phyloP scores from a whole-genome alignment of 345 rosid species.

The Cardamine resedifolia region DNA sequence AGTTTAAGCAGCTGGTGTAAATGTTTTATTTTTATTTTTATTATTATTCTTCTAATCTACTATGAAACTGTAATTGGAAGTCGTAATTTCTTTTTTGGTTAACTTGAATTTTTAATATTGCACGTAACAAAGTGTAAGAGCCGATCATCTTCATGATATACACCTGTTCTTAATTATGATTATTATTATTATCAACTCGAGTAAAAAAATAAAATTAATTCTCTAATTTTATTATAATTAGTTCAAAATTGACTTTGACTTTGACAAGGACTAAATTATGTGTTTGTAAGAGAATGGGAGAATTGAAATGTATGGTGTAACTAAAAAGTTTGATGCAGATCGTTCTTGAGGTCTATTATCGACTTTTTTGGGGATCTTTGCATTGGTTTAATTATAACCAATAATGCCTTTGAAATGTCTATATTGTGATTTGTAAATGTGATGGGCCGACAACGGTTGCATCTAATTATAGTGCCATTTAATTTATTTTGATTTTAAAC shows the following conservation, averaged over 20 bases:
- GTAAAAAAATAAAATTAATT: background rate
- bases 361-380: background rate
- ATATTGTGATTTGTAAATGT: slow-evolving; percentile 15
- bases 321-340: slow-evolving; percentile 26
- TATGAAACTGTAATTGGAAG: slow-evolving; percentile 15
- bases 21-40: background rate
- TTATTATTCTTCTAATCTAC: background rate
- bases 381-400: slow-evolving; percentile 11
- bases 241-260: slow-evolving; percentile 10
- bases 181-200: background rate
- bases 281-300: background rate
- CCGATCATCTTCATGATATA: slow-evolving; percentile 7
- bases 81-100: background rate
- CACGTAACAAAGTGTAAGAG: slow-evolving; percentile 7
- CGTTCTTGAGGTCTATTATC: slow-evolving; percentile 18
- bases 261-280: slow-evolving; percentile 16
- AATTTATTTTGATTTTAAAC: slow-evolving; percentile 3
- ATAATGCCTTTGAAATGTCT: slow-evolving; percentile 32
- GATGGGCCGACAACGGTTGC: slow-evolving; percentile 32
- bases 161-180: background rate
- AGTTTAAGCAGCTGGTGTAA: slow-evolving; percentile 25
- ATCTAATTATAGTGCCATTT: slow-evolving; percentile 15
- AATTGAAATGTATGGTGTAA: slow-evolving; percentile 3
- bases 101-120: slow-evolving; percentile 5
- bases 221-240: background rate